Conservation (phyloP, 495 filamentous ascomycete species). For the Friedmanniomyces simplex region DNA sequence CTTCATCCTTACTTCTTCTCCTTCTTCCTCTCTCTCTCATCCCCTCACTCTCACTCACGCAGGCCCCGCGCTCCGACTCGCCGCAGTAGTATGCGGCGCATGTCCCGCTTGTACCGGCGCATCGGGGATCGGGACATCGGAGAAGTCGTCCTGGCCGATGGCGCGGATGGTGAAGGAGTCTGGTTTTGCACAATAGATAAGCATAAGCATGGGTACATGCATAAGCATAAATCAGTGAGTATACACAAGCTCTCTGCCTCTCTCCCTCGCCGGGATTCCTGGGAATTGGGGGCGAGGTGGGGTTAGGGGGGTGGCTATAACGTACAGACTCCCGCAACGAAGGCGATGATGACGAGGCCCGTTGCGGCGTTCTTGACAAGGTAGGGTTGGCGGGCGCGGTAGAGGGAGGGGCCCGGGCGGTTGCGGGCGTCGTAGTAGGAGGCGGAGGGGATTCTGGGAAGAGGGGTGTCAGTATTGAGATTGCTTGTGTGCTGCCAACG, state of each 20-base stretch:
- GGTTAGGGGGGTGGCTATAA: too few relatives aligned
- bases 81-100: constrained; percentile 17
- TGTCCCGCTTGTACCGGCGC: constrained; percentile 40
- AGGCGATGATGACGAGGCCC: constrained; percentile 55
- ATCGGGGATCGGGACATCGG: constrained; percentile 81
- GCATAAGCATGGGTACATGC: neutral
- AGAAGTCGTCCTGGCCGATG: constrained; percentile 95
- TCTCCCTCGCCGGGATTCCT: neutral
- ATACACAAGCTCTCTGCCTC: neutral
- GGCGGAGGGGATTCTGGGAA: constrained; percentile 54
- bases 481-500: too few relatives aligned
- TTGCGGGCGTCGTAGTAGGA: constrained; percentile 85
- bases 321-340: constrained; percentile 75
- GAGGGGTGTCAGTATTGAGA: constrained; percentile 4
- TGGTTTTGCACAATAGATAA: constrained; percentile 30
- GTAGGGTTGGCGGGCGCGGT: constrained; percentile 83
- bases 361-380: constrained; percentile 78
- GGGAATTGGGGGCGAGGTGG: too few relatives aligned
- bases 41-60: too few relatives aligned
- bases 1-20: too few relatives aligned
- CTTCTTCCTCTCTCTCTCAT: too few relatives aligned
- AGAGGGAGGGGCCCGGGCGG: constrained; percentile 69
- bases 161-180: constrained; percentile 81
- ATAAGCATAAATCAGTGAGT: constrained; percentile 1
- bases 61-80: constrained; percentile 7